Evolutionary conservation across 345 rosid genomes (phyloP).

Genomic region (Chamaenerion angustifolium): DNA sequence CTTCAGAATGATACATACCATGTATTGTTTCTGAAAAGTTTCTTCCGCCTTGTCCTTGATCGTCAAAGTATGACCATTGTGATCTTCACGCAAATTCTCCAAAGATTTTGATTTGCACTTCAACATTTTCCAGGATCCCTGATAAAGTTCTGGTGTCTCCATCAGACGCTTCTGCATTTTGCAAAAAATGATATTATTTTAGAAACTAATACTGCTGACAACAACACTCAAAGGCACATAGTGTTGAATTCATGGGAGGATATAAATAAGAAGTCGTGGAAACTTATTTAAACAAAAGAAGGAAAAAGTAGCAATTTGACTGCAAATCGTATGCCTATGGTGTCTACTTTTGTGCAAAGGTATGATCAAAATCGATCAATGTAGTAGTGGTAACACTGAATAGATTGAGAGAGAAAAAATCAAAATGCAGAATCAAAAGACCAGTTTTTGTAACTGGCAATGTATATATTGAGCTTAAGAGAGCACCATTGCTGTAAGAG

Average conservation of each 20-base stretch:
- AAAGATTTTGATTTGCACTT: conserved; percentile 32
- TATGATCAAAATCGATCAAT: too few relatives aligned
- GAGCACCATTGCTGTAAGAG: conserved; percentile 70
- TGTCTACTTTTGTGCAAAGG: too few relatives aligned
- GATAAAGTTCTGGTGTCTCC: conserved; percentile 40
- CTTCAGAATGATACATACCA: conserved; percentile 47
- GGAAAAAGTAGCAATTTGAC: too few relatives aligned
- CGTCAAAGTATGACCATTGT: conserved; percentile 41
- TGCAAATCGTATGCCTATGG: too few relatives aligned
- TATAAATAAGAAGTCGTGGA: too few relatives aligned
- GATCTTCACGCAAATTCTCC: conserved; percentile 42
- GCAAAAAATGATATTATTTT: not conserved
- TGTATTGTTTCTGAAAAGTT: conserved; percentile 57
- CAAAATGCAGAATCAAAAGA: not conserved
- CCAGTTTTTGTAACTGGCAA: not conserved
- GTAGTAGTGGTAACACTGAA: conserved; percentile 43
- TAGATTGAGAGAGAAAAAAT: conserved; percentile 7
- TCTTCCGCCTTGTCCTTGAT: conserved; percentile 48
- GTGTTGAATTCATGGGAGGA: too few relatives aligned
- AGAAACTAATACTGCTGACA: not conserved
- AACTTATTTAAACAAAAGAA: too few relatives aligned
- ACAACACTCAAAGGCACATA: too few relatives aligned
- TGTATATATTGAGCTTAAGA: not conserved
- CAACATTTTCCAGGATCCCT: conserved; percentile 38
- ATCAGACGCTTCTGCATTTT: conserved; percentile 43